phyloP scores from a whole-genome alignment of 2,329 filamentous ascomycete genomes.

The Hypoxylon sp. region DNA sequence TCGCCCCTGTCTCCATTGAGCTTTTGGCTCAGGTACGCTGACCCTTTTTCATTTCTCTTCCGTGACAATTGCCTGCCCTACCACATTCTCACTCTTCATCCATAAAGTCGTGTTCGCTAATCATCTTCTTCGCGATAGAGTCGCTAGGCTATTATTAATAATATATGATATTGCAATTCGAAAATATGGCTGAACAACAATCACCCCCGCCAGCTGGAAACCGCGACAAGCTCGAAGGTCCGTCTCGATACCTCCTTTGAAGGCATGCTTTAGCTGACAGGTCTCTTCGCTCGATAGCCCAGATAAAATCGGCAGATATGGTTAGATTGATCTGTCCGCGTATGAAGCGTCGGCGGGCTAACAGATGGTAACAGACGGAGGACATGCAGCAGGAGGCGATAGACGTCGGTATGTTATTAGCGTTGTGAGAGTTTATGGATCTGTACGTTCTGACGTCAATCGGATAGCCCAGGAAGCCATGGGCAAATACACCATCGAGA shows the following conservation, averaged over 20 bases:
- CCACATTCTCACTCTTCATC: background rate
- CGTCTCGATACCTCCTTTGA: conserved; percentile 30
- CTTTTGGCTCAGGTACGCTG: conserved; percentile 19
- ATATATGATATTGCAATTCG: background rate
- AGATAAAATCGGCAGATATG: conserved; percentile 99
- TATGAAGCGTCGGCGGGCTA: conserved; percentile 44
- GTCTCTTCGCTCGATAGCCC: conserved; percentile 68
- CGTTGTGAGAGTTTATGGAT: background rate
- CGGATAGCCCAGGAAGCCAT: conserved; percentile 70
- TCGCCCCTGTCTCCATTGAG: background rate
- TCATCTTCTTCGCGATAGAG: conserved; percentile 2
- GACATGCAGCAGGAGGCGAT: conserved; percentile 97
- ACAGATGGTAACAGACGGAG: conserved; percentile 75
- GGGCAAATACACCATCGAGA: conserved; percentile 72
- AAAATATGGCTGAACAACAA: conserved; percentile 48
- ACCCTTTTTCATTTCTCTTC: background rate
- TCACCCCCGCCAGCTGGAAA: conserved; percentile 47
- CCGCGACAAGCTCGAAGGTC: conserved; percentile 53
- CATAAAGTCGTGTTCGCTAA: conserved; percentile 19
- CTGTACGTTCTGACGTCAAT: conserved; percentile 38
- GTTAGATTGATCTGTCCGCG: conserved; percentile 63
- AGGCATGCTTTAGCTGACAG: conserved; percentile 35
- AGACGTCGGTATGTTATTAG: conserved; percentile 84
- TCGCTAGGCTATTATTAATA: background rate
- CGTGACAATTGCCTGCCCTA: background rate